Base-by-base conservation (phyloP, 495 filamentous ascomycete genomes). In the Talaromyces borbonicus region DNA sequence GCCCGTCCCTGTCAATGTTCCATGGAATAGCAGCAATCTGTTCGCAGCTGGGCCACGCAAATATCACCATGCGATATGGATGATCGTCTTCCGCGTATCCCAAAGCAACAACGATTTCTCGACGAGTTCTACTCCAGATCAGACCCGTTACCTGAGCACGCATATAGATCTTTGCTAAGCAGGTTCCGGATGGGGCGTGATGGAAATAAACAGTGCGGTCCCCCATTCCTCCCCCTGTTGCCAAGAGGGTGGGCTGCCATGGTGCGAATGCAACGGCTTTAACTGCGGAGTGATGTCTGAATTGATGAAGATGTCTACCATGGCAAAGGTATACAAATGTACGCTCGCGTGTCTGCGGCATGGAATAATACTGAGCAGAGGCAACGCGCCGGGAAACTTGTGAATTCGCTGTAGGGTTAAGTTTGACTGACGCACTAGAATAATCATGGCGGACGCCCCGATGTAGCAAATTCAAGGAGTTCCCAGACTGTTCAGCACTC, bases 251-350 rank as follows among this genome's bases (percentile, higher is more conserved):
- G 24, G 81, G 77, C 46, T 89, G 86, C 90, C 90, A 97, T 4
- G 92, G 92, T 33, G 92, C 95, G 65, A 97, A 97, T 8, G 92
- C 92, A 49, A 97, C 90, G 18, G 92, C 92, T 62, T 98, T 98
- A 54, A 96, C 85, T 7, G 92, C 92, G 1, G 92, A 90, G 11
- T 81, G 76, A 62, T 97, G 87, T 6, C 66, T 29, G 73, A 92
- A 87, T 26, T 73, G 74, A 56, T 93, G 79, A 50, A 79, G 84
- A 53, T 85, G 80, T 20, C 72, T 67, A 29, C 80, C 80, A 5
- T 48, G 38, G 5, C 62, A 56, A n/a, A 70, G 43, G 9, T 58
- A 24, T 18, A 57, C 9, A 4, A 22, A 19, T 8, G 11, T 7
- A 25, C 1, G 26, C 11, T 2, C n/a, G 14, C 8, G 6, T 1